Conservation (phyloP, 192 early-diverging fungal genomes). For the Thamnidium elegans region DNA sequence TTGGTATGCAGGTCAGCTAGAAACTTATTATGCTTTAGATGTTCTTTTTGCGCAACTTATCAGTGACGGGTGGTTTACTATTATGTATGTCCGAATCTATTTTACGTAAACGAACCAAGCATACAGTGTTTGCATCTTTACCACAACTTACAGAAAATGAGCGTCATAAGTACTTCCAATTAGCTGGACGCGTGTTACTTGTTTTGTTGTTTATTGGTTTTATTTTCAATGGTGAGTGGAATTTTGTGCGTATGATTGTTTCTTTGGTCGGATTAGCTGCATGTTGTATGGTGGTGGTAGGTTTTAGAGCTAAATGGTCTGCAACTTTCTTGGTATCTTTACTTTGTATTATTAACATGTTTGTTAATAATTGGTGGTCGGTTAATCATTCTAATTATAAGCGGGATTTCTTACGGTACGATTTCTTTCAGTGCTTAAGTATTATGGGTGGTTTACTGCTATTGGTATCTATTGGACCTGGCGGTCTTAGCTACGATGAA, state of each 20-base stretch:
- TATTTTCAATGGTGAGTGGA: constrained; percentile 80
- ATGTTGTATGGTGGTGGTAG: constrained; percentile 91
- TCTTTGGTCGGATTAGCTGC: constrained; percentile 74
- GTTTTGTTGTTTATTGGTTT: constrained; percentile 91
- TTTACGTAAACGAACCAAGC: constrained; percentile 43
- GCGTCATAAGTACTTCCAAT: constrained; percentile 82
- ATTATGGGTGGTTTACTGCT: constrained; percentile 93
- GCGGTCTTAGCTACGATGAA: constrained; percentile 91
- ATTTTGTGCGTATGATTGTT: constrained; percentile 65
- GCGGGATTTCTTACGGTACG: constrained; percentile 93
- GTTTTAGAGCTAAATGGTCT: constrained; percentile 96
- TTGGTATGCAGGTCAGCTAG: neutral
- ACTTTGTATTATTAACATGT: constrained; percentile 82
- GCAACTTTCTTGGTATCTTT: constrained; percentile 89
- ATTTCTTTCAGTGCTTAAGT: constrained; percentile 99
- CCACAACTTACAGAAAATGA: constrained; percentile 81
- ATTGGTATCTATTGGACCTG: constrained; percentile 85
- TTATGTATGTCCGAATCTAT: constrained; percentile 87
- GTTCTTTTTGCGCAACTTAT: constrained; percentile 89
- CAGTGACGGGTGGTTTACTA: constrained; percentile 87
- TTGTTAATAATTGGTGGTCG: constrained; percentile 97
- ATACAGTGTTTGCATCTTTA: constrained; percentile 82
- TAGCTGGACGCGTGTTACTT: constrained; percentile 87
- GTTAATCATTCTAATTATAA: constrained; percentile 76
- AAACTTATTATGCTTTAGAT: neutral